Evolutionary conservation across 441 rosid species (phyloP).

Genomic region (Gossypium lobatum): DNA sequence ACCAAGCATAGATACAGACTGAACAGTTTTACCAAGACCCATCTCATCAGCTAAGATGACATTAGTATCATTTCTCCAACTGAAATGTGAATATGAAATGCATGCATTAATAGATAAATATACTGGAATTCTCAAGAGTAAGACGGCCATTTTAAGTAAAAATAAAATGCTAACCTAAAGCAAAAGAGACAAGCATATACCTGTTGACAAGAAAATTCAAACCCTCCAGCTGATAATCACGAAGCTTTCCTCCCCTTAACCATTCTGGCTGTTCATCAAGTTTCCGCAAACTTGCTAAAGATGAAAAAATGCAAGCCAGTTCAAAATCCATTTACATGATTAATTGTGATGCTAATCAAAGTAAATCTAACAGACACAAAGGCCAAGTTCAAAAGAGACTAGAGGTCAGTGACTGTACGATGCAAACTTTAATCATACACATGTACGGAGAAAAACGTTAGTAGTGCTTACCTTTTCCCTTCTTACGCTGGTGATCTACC

Average conservation of each 20-base stretch:
- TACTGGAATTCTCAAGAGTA: neutral
- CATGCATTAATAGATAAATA: conserved; percentile 15
- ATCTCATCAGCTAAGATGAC: conserved; percentile 99
- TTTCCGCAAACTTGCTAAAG: conserved; percentile 84
- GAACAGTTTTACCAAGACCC: conserved; percentile 99
- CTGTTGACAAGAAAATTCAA: conserved; percentile 98
- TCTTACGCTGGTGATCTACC: conserved; percentile 93
- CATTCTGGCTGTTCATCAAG: conserved; percentile 99
- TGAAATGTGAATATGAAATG: conserved; percentile 25
- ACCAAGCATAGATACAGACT: conserved; percentile 99
- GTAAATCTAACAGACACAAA: neutral
- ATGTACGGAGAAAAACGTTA: neutral
- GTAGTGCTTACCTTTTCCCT: conserved; percentile 73
- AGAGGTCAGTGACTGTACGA: neutral
- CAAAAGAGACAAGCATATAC: conserved; percentile 37
- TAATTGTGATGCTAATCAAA: neutral
- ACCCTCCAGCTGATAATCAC: conserved; percentile 99
- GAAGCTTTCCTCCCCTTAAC: conserved; percentile 95
- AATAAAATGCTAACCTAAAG: conserved; percentile 11
- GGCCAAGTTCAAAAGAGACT: neutral
- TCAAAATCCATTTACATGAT: neutral
- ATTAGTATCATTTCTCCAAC: conserved; percentile 99
- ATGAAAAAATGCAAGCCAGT: conserved; percentile 10
- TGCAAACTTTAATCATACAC: neutral
- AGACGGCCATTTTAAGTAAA: conserved; percentile 8